Evolutionary conservation across 768 basidiomycete species (phyloP).

Genomic region (Ramaria rubella): DNA sequence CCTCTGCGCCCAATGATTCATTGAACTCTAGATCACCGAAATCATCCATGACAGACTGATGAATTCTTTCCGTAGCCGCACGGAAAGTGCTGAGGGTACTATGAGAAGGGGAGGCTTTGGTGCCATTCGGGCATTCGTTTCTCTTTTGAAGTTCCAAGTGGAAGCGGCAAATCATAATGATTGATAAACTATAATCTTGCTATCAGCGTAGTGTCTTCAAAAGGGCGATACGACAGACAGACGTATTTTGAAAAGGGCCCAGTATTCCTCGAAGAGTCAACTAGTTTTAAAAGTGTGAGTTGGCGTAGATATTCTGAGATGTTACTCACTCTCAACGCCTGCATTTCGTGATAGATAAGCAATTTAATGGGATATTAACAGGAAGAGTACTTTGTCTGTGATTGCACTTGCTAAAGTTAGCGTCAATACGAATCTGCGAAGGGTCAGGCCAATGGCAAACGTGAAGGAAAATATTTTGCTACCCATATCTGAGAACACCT

Average conservation of each 20-base stretch:
- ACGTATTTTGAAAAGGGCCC: not conserved
- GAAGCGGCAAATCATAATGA: not conserved
- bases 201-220: not conserved
- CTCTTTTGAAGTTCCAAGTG: not conserved
- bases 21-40: slow-evolving; percentile 1
- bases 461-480: not conserved
- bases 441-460: not conserved
- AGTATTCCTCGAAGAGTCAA: not conserved
- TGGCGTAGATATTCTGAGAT: not conserved
- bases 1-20: too few species aligned
- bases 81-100: not conserved
- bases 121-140: not conserved
- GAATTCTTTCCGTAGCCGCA: not conserved
- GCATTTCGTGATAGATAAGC: not conserved
- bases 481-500: not conserved
- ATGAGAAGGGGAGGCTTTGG: not conserved
- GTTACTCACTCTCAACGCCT: not conserved
- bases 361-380: not conserved
- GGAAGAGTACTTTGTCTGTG: not conserved
- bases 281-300: not conserved
- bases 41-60: not conserved
- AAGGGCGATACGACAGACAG: not conserved
- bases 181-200: not conserved
- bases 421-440: not conserved
- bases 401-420: not conserved